Conservation (phyloP, 805 yeast genomes). For the Lipomyces sp. region DNA sequence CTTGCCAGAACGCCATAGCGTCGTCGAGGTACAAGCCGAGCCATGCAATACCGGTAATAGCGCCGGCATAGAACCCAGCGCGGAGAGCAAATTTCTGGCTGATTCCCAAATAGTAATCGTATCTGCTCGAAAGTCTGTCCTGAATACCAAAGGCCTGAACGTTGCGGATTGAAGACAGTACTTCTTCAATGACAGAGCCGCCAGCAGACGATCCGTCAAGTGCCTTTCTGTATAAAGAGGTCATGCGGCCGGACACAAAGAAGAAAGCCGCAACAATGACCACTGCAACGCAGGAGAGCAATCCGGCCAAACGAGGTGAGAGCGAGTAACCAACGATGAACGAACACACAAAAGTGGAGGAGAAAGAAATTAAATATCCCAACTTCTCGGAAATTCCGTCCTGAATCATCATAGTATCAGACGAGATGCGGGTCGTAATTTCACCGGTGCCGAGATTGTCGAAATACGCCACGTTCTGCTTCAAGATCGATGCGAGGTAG, state of each 20-base stretch:
- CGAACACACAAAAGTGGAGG: slow-evolving; percentile 49
- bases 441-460: slow-evolving; percentile 52
- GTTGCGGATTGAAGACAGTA: slow-evolving; percentile 49
- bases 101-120: slow-evolving; percentile 42
- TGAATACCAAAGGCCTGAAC: slow-evolving; percentile 52
- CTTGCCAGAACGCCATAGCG: slow-evolving; percentile 52
- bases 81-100: slow-evolving; percentile 41
- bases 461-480: slow-evolving; percentile 51
- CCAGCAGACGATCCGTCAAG: slow-evolving; percentile 32
- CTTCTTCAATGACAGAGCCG: slow-evolving; percentile 51
- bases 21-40: slow-evolving; percentile 46
- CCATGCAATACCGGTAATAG: slow-evolving; percentile 48
- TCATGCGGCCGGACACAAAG: slow-evolving; percentile 43
- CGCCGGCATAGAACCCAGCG: slow-evolving; percentile 43
- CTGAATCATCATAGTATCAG: slow-evolving; percentile 49
- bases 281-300: slow-evolving; percentile 46
- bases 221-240: slow-evolving; percentile 24
- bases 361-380: slow-evolving; percentile 48
- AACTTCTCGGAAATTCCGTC: slow-evolving; percentile 52
- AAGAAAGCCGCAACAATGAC: slow-evolving; percentile 44
- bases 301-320: slow-evolving; percentile 47
- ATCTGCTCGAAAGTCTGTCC: slow-evolving; percentile 45
- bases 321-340: slow-evolving; percentile 47
- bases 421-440: slow-evolving; percentile 51
- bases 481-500: slow-evolving; percentile 46